Conservation (phyloP, 1,284 basidiomycete species). For the Farysia itapuensis region DNA sequence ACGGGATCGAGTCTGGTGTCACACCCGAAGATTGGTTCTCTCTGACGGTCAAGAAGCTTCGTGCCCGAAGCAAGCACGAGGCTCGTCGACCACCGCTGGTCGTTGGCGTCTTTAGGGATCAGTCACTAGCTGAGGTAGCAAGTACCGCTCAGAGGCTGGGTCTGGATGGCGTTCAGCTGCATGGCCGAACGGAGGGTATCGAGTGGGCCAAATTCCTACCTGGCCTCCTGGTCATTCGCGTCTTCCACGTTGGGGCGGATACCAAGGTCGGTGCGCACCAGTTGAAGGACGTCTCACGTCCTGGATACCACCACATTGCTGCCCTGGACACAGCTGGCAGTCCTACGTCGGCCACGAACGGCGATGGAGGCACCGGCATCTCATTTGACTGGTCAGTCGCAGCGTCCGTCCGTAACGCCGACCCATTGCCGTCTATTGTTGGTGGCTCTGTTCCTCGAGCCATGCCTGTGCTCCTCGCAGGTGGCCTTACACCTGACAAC, state of each 20-base stretch:
- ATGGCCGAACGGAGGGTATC: constrained; percentile 47
- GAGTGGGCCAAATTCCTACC: constrained; percentile 57
- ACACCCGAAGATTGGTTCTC: constrained; percentile 50
- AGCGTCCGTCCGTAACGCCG: constrained; percentile 12
- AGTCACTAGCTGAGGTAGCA: constrained; percentile 49
- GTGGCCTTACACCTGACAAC: constrained; percentile 51
- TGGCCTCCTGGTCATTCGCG: constrained; percentile 50
- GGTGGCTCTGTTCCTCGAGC: constrained; percentile 7
- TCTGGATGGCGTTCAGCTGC: constrained; percentile 57
- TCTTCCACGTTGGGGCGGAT: constrained; percentile 43
- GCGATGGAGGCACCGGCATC: constrained; percentile 48
- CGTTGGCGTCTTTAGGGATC: constrained; percentile 58
- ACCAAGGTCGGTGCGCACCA: constrained; percentile 8
- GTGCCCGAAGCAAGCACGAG: too few relatives aligned
- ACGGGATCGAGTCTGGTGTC: constrained; percentile 19
- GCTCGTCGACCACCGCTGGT: constrained; percentile 42
- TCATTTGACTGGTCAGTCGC: constrained; percentile 52
- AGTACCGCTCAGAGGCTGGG: constrained; percentile 27
- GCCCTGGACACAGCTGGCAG: constrained; percentile 48
- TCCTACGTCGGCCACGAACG: constrained; percentile 3
- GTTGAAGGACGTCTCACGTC: constrained; percentile 41
- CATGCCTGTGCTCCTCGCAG: constrained; percentile 50
- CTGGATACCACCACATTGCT: constrained; percentile 53
- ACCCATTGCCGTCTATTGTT: constrained; percentile 18
- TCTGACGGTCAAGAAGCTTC: constrained; percentile 34